These are phyloP conservation scores for Chaetomium olivaceum DNA, from an alignment of 2,329 filamentous ascomycete species.

Conservation along the genomic window DNA sequence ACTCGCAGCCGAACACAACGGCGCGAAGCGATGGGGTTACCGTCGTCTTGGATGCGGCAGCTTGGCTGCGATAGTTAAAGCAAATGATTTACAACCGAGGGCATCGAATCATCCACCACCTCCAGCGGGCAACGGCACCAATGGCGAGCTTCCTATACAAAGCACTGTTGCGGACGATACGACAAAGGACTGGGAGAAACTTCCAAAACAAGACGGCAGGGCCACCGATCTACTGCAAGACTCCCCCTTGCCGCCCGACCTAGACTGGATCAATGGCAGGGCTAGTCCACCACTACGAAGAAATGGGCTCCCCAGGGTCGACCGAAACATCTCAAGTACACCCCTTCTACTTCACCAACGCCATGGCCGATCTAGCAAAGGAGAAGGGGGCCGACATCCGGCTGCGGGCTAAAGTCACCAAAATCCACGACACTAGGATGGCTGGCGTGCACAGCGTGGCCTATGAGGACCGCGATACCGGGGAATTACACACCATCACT, in stretches of 20 bases:
- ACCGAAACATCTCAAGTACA: conserved; percentile 91
- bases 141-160: conserved; percentile 32
- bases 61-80: conserved; percentile 43
- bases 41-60: conserved; percentile 73
- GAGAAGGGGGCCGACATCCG: conserved; percentile 68
- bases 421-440: conserved; percentile 57
- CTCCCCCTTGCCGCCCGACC: conserved; percentile 68
- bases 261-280: conserved; percentile 82
- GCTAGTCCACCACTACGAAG: conserved; percentile 68
- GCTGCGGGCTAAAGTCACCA: conserved; percentile 65
- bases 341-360: conserved; percentile 83
- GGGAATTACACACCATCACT: conserved; percentile 41
- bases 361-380: conserved; percentile 74
- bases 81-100: conserved; percentile 22
- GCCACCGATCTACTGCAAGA: conserved; percentile 52
- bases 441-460: conserved; percentile 59
- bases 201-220: conserved; percentile 59
- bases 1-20: conserved; percentile 80
- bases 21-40: conserved; percentile 82
- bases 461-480: conserved; percentile 51
- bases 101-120: neutral
- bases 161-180: conserved; percentile 24
- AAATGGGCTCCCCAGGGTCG: conserved; percentile 71
- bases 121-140: conserved; percentile 3
- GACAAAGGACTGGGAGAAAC: conserved; percentile 58